These are phyloP conservation scores for Phialemoniopsis sp. DNA, from an alignment of 2,329 filamentous ascomycete species.

Conservation along the genomic window DNA sequence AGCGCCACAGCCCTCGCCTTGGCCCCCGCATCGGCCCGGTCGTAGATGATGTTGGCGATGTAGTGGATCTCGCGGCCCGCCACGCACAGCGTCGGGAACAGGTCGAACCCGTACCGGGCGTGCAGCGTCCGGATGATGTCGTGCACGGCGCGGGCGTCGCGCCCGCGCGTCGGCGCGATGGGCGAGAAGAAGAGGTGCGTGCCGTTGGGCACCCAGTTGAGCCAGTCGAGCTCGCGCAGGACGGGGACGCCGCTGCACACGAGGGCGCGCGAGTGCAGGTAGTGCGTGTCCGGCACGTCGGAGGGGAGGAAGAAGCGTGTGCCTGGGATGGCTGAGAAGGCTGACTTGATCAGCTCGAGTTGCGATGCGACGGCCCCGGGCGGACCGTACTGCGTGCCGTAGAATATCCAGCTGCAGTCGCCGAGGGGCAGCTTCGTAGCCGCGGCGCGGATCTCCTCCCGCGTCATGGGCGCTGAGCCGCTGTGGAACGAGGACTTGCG, in stretches of 20 bases:
- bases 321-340: constrained; percentile 35
- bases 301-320: constrained; percentile 35
- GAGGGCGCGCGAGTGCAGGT: constrained; percentile 27
- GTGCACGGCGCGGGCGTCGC: constrained; percentile 40
- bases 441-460: constrained; percentile 20
- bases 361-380: constrained; percentile 21
- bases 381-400: constrained; percentile 37
- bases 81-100: constrained; percentile 45
- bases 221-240: constrained; percentile 32
- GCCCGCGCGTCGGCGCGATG: constrained; percentile 41
- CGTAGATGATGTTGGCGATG: constrained; percentile 43
- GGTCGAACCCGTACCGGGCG: constrained; percentile 41
- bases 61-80: constrained; percentile 52
- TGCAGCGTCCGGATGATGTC: constrained; percentile 27
- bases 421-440: constrained; percentile 32
- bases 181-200: constrained; percentile 48
- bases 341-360: constrained; percentile 32
- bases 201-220: constrained; percentile 47
- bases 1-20: constrained; percentile 20
- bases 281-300: constrained; percentile 30
- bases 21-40: constrained; percentile 26
- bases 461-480: constrained; percentile 18
- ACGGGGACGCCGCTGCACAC: constrained; percentile 27
- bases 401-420: constrained; percentile 43
- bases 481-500: constrained; percentile 24